A percentile compares a stretch with the other conserved stretches of the same genome.
phyloP scores from a whole-genome alignment of 257 asterid genomes.

The Solanum tacnaense region DNA sequence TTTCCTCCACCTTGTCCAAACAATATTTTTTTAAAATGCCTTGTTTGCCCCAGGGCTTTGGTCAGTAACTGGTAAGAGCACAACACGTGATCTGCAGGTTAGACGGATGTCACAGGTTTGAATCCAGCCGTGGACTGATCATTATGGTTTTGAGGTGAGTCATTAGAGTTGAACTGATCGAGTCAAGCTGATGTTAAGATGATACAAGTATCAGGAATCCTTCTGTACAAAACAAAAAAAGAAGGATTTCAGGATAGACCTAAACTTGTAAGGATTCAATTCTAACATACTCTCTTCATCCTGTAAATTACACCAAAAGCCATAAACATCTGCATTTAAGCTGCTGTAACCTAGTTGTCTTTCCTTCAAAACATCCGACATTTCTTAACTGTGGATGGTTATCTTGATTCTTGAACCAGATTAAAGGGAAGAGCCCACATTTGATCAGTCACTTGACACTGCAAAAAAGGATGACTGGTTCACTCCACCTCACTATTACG shows the following conservation, averaged over 20 bases:
- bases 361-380: background rate
- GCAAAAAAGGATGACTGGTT: background rate
- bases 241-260: background rate
- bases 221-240: background rate
- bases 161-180: background rate
- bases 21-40: background rate
- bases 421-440: background rate
- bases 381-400: background rate
- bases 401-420: background rate
- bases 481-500: background rate
- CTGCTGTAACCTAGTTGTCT: background rate
- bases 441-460: background rate
- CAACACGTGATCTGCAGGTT: background rate
- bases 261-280: background rate
- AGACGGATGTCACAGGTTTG: background rate
- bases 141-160: background rate
- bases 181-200: background rate
- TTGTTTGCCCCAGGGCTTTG: background rate
- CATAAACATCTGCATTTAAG: background rate
- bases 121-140: background rate
- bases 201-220: background rate
- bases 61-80: background rate
- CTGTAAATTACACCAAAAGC: background rate
- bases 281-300: background rate
- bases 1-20: background rate